Evolutionary conservation across 2,329 filamentous ascomycete genomes (phyloP), one percentile per base, ranked within the genome.

Genomic region (Ascochyta viciae-villosae): DNA sequence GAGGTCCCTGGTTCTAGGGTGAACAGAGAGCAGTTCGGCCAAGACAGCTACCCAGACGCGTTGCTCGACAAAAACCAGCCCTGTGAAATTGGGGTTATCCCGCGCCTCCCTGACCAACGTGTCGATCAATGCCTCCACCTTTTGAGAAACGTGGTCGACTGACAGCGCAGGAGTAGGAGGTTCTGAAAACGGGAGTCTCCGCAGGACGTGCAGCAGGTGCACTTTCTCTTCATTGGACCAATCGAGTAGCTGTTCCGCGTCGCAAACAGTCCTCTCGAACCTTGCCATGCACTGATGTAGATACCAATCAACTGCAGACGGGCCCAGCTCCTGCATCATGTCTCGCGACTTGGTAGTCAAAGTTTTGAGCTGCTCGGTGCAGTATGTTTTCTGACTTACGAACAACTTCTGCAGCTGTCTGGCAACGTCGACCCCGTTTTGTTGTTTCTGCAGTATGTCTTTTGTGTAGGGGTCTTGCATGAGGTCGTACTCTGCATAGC

Each of bases 51-150:
- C 78, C 54, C 74, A 77, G 5, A 75, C 77, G 38, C 79, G 62
- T 58, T 82, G 77, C 50, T 82, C 74, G 6, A 80, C 77, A 54
- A 82, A 82, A 1, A 82, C 67, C 4, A 83, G 68, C 3, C 78
- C 78, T 13, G 76, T 76, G 29, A 79, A 76, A 0, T 61, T 60
- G 1, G 60, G 42, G 24, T 53, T 60, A 6, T 59, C 27, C 7
- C 50, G 55, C 13, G 69, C 66, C 59, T 80, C 74, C 3, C 62
- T 50, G 4, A 70, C 58, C 6, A 81, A 66, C 10, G 77, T 57
- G 6, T 77, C 63, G 12, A 79, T 64, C 35, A 80, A 57, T 4
- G 42, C 57, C 42, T 76, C 54, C 1, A 76, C 68, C 54, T 80
- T 79, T 8, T 62, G 54, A 2, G 76, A 76, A 7, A 76, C 15